These are phyloP conservation scores for Fonsecaea monophora DNA, from an alignment of 2,329 filamentous ascomycete species.

Conservation along the genomic window DNA sequence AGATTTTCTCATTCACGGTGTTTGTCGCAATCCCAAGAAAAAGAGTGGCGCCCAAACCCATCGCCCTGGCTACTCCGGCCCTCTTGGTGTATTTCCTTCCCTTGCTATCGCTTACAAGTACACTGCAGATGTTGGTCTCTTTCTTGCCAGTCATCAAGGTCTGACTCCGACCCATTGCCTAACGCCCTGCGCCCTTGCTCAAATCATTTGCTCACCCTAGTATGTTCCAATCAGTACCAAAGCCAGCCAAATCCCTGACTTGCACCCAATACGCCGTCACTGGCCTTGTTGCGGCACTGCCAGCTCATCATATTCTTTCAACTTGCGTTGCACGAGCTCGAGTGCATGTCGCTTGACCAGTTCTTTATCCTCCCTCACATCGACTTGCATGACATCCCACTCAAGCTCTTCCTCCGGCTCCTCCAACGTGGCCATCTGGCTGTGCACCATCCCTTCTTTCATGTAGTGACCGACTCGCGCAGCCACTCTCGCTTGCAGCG, in stretches of 20 bases:
- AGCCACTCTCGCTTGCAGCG: slow-evolving; percentile 76
- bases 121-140: neutral
- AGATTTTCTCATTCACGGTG: neutral
- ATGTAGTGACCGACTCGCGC: slow-evolving; percentile 87
- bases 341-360: slow-evolving; percentile 68
- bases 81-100: neutral
- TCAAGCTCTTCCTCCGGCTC: slow-evolving; percentile 72
- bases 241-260: neutral
- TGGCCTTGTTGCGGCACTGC: neutral
- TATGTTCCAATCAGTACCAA: neutral
- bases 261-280: slow-evolving; percentile 1
- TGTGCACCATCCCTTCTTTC: slow-evolving; percentile 93
- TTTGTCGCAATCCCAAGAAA: neutral
- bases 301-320: slow-evolving; percentile 53
- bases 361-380: slow-evolving; percentile 62
- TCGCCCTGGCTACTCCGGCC: neutral
- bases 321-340: slow-evolving; percentile 61
- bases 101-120: neutral
- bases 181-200: slow-evolving; percentile 29
- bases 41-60: neutral
- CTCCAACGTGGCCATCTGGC: slow-evolving; percentile 89
- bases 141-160: neutral
- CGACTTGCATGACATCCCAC: slow-evolving; percentile 73
- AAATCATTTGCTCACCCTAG: slow-evolving; percentile 9
- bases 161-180: neutral